Percentiles rank a stretch among this genome's conserved stretches.
These are phyloP conservation scores for Stylosanthes scabra DNA, from an alignment of 331 rosid species.

Conservation along the genomic window DNA sequence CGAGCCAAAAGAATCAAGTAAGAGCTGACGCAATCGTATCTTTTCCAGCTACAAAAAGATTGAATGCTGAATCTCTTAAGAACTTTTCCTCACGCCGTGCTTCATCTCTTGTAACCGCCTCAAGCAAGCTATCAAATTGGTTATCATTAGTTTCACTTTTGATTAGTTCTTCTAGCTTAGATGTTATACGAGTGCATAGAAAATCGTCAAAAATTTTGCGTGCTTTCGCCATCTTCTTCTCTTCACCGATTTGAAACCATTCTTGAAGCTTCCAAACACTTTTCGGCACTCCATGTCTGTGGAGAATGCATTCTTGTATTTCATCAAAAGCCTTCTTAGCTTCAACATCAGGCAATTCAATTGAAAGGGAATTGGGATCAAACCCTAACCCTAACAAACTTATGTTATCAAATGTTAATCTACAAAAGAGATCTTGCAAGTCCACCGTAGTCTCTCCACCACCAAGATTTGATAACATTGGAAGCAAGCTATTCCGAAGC, in stretches of 20 bases:
- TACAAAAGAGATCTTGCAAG: constrained; percentile 45
- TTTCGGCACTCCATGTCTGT: constrained; percentile 34
- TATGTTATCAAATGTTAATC: constrained; percentile 33
- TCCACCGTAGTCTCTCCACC: constrained; percentile 34
- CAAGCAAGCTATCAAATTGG: no score
- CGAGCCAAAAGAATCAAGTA: background rate
- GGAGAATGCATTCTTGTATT: constrained; percentile 27
- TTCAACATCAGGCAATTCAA: constrained; percentile 34
- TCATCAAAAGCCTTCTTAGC: constrained; percentile 43
- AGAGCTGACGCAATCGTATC: background rate
- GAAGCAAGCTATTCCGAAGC: background rate
- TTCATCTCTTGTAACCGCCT: no score
- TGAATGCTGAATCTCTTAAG: constrained; percentile 44
- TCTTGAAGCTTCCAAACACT: constrained; percentile 43
- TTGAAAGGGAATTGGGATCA: constrained; percentile 38
- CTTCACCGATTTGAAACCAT: constrained; percentile 45
- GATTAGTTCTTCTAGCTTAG: constrained; percentile 11
- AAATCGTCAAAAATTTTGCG: constrained; percentile 42
- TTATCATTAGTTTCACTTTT: background rate
- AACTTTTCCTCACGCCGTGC: constrained; percentile 10
- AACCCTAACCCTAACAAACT: constrained; percentile 41
- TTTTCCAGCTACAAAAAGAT: constrained; percentile 16
- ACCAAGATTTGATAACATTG: no score
- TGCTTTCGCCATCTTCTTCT: constrained; percentile 37
- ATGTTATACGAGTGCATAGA: constrained; percentile 22